Conservation (phyloP, 257 asterid genomes). For the Solanum phureja region DNA sequence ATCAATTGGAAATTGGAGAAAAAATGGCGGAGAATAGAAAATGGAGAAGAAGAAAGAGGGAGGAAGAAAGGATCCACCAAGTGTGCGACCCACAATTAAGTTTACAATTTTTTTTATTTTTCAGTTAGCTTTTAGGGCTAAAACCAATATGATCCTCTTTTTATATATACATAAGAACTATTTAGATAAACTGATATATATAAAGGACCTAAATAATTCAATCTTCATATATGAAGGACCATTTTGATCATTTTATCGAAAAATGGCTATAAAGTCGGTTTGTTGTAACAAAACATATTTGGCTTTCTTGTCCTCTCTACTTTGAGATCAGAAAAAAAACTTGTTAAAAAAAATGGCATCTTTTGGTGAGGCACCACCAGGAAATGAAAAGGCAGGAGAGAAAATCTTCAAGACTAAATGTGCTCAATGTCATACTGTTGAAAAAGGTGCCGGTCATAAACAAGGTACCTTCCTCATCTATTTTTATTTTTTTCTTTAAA, state of each 20-base stretch:
- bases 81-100: neutral
- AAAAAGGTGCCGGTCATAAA: conserved; percentile 87
- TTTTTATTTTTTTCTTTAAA: too few species aligned
- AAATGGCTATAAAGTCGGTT: neutral
- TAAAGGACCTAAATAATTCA: too few species aligned
- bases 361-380: conserved; percentile 64
- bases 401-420: conserved; percentile 57
- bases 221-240: too few species aligned
- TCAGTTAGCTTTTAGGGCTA: neutral
- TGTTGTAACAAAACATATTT: neutral
- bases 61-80: neutral
- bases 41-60: neutral
- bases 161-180: too few species aligned
- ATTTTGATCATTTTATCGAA: too few species aligned
- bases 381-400: conserved; percentile 30
- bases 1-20: neutral
- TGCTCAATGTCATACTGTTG: conserved; percentile 90
- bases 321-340: neutral
- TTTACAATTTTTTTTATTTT: too few species aligned
- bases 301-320: neutral
- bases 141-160: neutral
- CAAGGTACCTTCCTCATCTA: conserved; percentile 37
- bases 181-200: too few species aligned
- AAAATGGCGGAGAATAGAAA: neutral
- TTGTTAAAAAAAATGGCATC: conserved; percentile 35